A percentile compares a stretch with the other conserved stretches of the same genome.
Evolutionary conservation across 805 yeast species (phyloP).

Genomic region (Candida pseudofarinosa): DNA sequence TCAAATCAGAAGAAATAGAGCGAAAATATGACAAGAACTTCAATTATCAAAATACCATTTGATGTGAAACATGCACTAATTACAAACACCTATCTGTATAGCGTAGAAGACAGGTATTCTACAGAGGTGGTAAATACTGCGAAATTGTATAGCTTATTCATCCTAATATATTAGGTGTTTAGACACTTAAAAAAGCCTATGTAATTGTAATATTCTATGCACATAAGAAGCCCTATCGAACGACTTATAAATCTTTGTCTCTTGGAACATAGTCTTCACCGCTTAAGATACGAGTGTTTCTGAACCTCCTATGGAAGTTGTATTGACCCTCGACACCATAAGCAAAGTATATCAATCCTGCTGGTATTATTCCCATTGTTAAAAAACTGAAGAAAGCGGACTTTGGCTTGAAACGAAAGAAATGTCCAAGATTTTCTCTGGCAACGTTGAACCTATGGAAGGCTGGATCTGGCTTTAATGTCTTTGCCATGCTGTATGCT

Average conservation of each 20-base stretch:
- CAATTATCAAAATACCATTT: background rate
- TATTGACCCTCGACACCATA: conserved; percentile 37
- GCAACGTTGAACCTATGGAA: conserved; percentile 40
- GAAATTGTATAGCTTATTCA: background rate
- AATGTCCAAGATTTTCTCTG: conserved; percentile 38
- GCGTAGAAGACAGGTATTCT: background rate
- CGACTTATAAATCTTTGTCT: conserved; percentile 36
- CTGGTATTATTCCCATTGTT: conserved; percentile 37
- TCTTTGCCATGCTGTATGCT: conserved; percentile 33
- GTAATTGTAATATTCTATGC: background rate
- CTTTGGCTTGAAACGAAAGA: conserved; percentile 39
- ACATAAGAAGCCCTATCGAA: background rate
- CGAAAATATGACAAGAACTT: no score
- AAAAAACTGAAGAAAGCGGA: conserved; percentile 32
- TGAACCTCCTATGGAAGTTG: conserved; percentile 28
- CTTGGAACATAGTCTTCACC: conserved; percentile 40
- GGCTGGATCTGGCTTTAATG: conserved; percentile 41
- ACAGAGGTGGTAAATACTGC: background rate
- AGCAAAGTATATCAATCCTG: conserved; percentile 32
- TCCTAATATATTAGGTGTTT: background rate
- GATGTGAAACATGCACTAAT: background rate
- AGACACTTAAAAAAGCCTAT: background rate
- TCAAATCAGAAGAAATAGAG: background rate
- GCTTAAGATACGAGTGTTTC: conserved; percentile 31
- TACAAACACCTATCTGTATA: background rate